Evolutionary conservation across 495 filamentous ascomycete genomes (phyloP).

Genomic region (Penicillium angulare): DNA sequence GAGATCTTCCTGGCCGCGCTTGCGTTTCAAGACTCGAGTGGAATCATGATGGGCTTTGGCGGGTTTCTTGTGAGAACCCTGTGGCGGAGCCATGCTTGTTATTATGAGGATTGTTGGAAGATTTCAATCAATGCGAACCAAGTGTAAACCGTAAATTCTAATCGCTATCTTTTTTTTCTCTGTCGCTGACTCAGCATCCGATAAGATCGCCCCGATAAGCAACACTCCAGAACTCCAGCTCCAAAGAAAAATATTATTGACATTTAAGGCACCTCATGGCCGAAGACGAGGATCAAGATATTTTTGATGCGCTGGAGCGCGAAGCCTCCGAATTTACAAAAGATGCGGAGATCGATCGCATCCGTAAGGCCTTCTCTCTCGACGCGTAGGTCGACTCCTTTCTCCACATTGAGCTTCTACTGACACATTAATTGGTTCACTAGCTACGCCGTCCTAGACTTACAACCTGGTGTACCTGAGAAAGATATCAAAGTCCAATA

Average conservation of each 20-base stretch:
- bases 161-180: conserved; percentile 29
- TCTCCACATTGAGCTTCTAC: not conserved
- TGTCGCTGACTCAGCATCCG: conserved; percentile 35
- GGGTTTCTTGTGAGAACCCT: conserved; percentile 20
- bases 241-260: not conserved
- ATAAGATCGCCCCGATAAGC: conserved; percentile 27
- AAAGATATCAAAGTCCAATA: conserved; percentile 94
- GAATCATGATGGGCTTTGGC: conserved; percentile 25
- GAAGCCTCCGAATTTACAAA: conserved; percentile 91
- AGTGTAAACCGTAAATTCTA: conserved; percentile 1
- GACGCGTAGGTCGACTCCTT: conserved; percentile 64
- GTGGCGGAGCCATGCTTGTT: conserved; percentile 31
- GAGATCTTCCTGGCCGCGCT: conserved; percentile 50
- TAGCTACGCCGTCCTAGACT: conserved; percentile 91
- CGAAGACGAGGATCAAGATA: conserved; percentile 69
- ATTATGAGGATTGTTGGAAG: conserved; percentile 1
- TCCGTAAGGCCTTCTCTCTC: conserved; percentile 83
- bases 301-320: conserved; percentile 78
- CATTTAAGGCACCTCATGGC: conserved; percentile 26
- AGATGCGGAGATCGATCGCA: conserved; percentile 96
- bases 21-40: conserved; percentile 58
- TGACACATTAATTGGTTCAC: not conserved
- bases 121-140: conserved; percentile 5
- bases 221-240: not conserved
- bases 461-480: conserved; percentile 92